phyloP scores from a whole-genome alignment of 441 rosid genomes.

The Gossypium schwendimanii region DNA sequence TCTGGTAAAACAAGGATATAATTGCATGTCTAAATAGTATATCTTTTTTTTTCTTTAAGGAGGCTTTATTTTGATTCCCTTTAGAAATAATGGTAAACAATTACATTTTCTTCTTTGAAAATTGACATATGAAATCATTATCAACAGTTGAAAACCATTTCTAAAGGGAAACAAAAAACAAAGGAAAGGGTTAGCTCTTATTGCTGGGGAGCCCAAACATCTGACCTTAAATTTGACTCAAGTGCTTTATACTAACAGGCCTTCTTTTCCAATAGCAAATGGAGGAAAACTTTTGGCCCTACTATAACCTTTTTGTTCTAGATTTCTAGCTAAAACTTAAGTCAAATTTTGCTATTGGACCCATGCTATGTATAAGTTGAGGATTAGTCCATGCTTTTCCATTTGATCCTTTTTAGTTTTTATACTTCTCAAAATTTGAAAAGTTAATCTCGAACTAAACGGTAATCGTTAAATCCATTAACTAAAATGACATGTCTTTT shows the following conservation, averaged over 20 bases:
- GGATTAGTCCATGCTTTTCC: no score
- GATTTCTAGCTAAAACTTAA: neutral
- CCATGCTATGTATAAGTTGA: no score
- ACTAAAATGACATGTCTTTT: no score
- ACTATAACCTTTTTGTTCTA: neutral
- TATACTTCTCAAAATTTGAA: no score
- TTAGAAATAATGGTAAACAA: neutral
- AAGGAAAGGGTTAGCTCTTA: neutral
- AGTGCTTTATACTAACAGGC: neutral
- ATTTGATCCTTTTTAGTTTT: no score
- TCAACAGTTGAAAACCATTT: neutral
- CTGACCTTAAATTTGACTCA: neutral
- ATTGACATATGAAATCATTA: neutral
- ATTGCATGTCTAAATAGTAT: no score
- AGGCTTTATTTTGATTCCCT: neutral
- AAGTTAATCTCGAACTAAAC: no score
- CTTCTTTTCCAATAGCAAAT: neutral
- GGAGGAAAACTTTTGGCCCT: neutral
- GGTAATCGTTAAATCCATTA: no score
- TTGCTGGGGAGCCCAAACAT: neutral
- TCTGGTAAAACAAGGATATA: no score
- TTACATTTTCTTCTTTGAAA: neutral
- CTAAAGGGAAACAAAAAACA: neutral
- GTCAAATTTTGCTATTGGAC: no score
- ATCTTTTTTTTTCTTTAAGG: no score